A percentile compares a stretch with the other conserved stretches of the same genome.
phyloP scores from a whole-genome alignment of 1,139 yeast genomes.

The Hemisphaericaspora lyxosophila region DNA sequence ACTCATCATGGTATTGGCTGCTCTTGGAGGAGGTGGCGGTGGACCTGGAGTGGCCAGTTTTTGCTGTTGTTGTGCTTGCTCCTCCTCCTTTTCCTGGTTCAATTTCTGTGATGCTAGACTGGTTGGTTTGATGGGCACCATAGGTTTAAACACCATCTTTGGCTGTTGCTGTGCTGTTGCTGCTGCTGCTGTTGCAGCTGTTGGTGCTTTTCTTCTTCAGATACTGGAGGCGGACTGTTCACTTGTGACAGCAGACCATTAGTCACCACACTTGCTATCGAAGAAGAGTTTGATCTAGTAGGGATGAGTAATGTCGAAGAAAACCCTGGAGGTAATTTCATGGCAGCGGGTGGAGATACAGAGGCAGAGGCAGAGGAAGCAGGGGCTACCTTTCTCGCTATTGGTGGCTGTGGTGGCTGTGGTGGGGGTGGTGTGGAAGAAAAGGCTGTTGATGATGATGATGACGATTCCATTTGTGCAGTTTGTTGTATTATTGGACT shows the following conservation, averaged over 20 bases:
- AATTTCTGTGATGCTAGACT: conserved; percentile 23
- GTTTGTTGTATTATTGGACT: conserved; percentile 9
- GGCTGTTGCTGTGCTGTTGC: conserved; percentile 6
- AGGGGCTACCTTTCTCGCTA: conserved; percentile 35
- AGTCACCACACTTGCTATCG: no score
- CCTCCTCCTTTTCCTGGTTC: conserved; percentile 1
- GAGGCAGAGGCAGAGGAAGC: conserved; percentile 30
- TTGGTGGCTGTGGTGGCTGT: conserved; percentile 23
- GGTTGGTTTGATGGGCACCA: conserved; percentile 40
- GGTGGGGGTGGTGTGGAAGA: conserved; percentile 11
- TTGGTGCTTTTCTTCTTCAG: no score
- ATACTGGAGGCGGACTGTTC: conserved; percentile 13
- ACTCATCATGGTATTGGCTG: conserved; percentile 17
- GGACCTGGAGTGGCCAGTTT: conserved; percentile 17
- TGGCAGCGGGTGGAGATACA: conserved; percentile 26
- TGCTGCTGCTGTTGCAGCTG: no score
- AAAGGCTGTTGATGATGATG: conserved; percentile 8
- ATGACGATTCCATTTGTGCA: conserved; percentile 10
- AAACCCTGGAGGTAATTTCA: conserved; percentile 38
- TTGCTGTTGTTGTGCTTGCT: not conserved
- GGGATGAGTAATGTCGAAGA: conserved; percentile 43
- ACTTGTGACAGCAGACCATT: conserved; percentile 2
- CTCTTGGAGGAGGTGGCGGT: conserved; percentile 29
- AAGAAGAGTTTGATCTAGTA: conserved; percentile 29
- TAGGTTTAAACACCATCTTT: conserved; percentile 22